Evolutionary conservation across 768 basidiomycete genomes (phyloP).

Genomic region (Hericium coralloides): DNA sequence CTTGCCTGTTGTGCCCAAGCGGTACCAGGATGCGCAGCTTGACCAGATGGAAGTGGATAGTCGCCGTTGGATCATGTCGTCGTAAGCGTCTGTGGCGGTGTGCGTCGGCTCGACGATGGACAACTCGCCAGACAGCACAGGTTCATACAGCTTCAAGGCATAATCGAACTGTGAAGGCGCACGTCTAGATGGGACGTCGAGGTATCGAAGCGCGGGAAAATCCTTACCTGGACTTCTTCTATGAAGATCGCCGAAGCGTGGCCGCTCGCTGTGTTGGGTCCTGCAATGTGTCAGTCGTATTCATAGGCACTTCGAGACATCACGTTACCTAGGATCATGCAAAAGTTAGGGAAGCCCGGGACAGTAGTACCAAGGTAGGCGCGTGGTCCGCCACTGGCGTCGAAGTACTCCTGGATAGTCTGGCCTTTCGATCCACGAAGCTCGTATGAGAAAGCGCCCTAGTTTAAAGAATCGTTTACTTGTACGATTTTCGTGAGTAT

Average conservation of each 20-base stretch:
- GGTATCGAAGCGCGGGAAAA: too few species aligned
- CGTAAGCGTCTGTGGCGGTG: slow-evolving; percentile 7
- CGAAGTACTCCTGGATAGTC: slow-evolving; percentile 21
- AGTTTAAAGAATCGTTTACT: too few species aligned
- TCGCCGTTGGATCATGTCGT: slow-evolving; percentile 5
- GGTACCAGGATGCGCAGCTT: slow-evolving; percentile 12
- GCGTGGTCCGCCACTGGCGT: slow-evolving; percentile 22
- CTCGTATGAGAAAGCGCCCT: too few species aligned
- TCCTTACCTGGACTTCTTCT: slow-evolving; percentile 13
- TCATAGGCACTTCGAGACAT: not conserved
- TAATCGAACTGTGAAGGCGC: not conserved
- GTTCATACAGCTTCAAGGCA: not conserved
- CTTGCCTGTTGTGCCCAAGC: slow-evolving; percentile 1
- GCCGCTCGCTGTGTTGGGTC: slow-evolving; percentile 17
- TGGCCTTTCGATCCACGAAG: slow-evolving; percentile 18
- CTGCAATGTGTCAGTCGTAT: not conserved
- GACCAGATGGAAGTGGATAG: slow-evolving; percentile 5
- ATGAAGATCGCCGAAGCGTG: slow-evolving; percentile 16
- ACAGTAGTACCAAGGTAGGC: slow-evolving; percentile 25
- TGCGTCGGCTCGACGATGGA: slow-evolving; percentile 12
- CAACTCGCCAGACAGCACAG: not conserved
- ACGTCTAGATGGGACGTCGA: not conserved
- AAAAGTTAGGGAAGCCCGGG: slow-evolving; percentile 29
- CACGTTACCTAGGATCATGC: slow-evolving; percentile 21
- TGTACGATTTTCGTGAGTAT: too few species aligned